phyloP scores from a whole-genome alignment of 1,139 yeast genomes.

The Geotrichum reessii region DNA sequence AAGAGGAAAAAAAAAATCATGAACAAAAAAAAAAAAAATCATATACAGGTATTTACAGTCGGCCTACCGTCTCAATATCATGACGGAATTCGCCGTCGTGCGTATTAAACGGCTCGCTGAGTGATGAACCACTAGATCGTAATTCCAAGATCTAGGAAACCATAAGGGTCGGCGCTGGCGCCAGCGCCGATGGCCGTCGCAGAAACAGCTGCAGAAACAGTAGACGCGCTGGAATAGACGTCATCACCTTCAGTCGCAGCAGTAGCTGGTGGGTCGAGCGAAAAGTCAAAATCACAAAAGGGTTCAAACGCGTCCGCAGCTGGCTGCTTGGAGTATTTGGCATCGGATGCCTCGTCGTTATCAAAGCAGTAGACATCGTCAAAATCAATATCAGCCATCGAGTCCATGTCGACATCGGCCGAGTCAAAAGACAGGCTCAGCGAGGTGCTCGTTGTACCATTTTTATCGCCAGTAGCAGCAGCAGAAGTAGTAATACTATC shows the following conservation, averaged over 20 bases:
- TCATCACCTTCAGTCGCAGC: background rate
- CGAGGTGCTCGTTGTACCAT: background rate
- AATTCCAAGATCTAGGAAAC: constrained; percentile 15
- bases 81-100: background rate
- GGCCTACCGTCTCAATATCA: background rate
- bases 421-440: constrained; percentile 1
- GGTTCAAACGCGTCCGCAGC: constrained; percentile 6
- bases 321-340: background rate
- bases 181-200: background rate
- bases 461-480: background rate
- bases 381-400: background rate
- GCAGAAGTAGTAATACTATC: background rate
- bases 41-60: background rate
- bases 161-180: constrained; percentile 9
- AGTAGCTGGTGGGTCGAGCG: constrained; percentile 6
- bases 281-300: constrained; percentile 14
- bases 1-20: background rate
- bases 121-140: background rate
- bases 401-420: constrained; percentile 1
- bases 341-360: background rate
- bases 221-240: background rate
- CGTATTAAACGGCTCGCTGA: background rate
- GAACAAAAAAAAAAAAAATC: background rate
- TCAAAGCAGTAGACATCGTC: constrained; percentile 5
- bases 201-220: background rate